phyloP scores from a whole-genome alignment of 352 stramenopile genomes.

The Phytophthora sojae region DNA sequence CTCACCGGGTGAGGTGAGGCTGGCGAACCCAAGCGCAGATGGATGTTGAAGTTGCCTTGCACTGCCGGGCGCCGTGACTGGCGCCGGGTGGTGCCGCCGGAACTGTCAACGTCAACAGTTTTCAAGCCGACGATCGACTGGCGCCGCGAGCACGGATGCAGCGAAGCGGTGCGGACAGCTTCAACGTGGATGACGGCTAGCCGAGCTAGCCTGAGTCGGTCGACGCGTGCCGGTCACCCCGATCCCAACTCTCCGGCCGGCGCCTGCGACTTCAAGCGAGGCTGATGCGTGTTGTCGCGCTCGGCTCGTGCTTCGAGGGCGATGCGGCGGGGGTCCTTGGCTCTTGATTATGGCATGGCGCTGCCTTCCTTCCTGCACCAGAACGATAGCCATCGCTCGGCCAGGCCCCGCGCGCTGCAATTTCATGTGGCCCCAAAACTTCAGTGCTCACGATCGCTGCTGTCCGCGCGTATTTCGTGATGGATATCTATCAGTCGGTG shows the following conservation, averaged over 20 bases:
- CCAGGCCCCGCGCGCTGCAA: background rate
- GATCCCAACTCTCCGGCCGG: conserved; percentile 3
- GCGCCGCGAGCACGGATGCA: conserved; percentile 2
- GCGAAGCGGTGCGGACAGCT: conserved; percentile 32
- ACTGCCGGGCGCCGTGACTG: background rate
- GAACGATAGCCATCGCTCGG: background rate
- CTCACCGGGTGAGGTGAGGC: background rate
- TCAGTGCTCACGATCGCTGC: background rate
- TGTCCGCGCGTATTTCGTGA: background rate
- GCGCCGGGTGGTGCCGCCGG: conserved; percentile 18
- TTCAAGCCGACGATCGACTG: conserved; percentile 28
- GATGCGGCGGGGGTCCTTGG: background rate
- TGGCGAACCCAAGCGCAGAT: conserved; percentile 4
- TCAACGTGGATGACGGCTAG: conserved; percentile 36
- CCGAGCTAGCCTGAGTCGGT: background rate
- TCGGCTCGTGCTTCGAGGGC: background rate
- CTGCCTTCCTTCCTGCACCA: background rate
- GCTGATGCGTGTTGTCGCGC: background rate
- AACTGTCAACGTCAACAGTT: conserved; percentile 48
- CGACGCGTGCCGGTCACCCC: conserved; percentile 23
- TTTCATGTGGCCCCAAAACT: background rate
- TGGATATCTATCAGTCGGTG: background rate
- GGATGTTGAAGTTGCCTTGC: conserved; percentile 29
- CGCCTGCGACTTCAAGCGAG: background rate
- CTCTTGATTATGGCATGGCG: background rate